A percentile compares a stretch with the other conserved stretches of the same genome.
Evolutionary conservation across 805 yeast species (phyloP).

Genomic region (Candida silvatica): DNA sequence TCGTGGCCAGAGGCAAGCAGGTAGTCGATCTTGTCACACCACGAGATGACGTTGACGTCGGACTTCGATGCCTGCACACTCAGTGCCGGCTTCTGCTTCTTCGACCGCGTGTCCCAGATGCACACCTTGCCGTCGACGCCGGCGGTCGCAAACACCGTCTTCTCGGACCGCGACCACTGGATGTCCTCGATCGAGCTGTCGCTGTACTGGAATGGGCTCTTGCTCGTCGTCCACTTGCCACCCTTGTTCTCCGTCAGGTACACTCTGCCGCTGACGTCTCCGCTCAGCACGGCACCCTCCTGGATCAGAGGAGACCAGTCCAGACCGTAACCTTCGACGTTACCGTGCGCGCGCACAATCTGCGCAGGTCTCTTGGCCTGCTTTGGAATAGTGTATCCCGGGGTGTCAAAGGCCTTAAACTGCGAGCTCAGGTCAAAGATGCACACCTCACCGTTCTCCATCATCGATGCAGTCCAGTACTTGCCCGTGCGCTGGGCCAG

Average conservation of each 20-base stretch:
- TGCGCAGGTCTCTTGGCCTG: conserved; percentile 70
- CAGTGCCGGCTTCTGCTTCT: conserved; percentile 85
- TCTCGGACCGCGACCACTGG: conserved; percentile 92
- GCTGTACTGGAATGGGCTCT: conserved; percentile 63
- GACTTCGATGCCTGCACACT: conserved; percentile 70
- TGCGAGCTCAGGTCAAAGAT: conserved; percentile 80
- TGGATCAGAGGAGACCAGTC: conserved; percentile 90
- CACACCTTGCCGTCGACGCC: conserved; percentile 88
- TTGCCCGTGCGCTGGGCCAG: conserved; percentile 67
- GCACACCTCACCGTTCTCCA: conserved; percentile 84
- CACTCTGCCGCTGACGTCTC: conserved; percentile 82
- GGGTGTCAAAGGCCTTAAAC: conserved; percentile 74
- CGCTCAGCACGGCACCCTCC: conserved; percentile 77
- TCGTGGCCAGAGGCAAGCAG: conserved; percentile 94
- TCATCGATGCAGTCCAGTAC: conserved; percentile 78
- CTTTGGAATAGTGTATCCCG: conserved; percentile 79
- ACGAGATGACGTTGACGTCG: conserved; percentile 91
- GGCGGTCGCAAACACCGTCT: conserved; percentile 90
- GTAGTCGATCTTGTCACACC: conserved; percentile 85
- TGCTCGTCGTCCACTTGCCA: conserved; percentile 79
- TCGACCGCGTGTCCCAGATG: conserved; percentile 95
- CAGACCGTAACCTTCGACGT: conserved; percentile 94
- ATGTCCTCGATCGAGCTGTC: conserved; percentile 87
- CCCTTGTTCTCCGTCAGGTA: conserved; percentile 71
- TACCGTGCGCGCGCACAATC: conserved; percentile 78